Conservation (phyloP, 2,329 filamentous ascomycete genomes). For the Sclerotinia borealis region DNA sequence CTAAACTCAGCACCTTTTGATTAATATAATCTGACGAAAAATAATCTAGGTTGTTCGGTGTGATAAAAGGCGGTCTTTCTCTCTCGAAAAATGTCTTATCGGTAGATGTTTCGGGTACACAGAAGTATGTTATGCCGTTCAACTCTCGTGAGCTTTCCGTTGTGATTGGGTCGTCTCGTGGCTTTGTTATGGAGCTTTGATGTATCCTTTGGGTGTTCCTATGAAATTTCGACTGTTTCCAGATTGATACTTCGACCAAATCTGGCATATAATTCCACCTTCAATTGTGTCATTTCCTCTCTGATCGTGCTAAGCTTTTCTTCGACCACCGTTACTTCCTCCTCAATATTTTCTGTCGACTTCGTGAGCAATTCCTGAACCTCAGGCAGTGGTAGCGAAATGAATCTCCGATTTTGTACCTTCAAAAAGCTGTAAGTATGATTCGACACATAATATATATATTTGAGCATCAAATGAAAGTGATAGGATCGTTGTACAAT, state of each 20-base stretch:
- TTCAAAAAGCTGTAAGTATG: slow-evolving; percentile 38
- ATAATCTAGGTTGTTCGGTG: background rate
- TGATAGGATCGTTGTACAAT: slow-evolving; percentile 48
- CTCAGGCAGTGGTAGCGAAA: slow-evolving; percentile 75
- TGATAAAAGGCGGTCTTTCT: background rate
- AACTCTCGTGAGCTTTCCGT: background rate
- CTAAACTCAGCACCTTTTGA: no score
- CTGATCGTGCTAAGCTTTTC: slow-evolving; percentile 67
- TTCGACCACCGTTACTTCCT: slow-evolving; percentile 71
- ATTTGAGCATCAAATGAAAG: background rate
- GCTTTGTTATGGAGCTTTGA: background rate
- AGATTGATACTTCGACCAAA: slow-evolving; percentile 97
- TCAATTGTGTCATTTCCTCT: slow-evolving; percentile 84
- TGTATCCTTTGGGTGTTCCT: slow-evolving; percentile 1
- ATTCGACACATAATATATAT: background rate
- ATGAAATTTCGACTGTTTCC: slow-evolving; percentile 52
- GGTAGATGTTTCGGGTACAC: background rate
- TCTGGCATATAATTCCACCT: slow-evolving; percentile 86
- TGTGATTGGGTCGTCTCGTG: background rate
- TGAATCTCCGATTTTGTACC: slow-evolving; percentile 94
- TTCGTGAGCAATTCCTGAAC: slow-evolving; percentile 77
- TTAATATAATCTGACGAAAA: background rate
- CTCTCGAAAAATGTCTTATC: background rate
- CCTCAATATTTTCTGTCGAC: slow-evolving; percentile 67
- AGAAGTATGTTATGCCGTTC: background rate